Evolutionary conservation across 805 yeast species (phyloP).

Genomic region (Suhomyces sp.): DNA sequence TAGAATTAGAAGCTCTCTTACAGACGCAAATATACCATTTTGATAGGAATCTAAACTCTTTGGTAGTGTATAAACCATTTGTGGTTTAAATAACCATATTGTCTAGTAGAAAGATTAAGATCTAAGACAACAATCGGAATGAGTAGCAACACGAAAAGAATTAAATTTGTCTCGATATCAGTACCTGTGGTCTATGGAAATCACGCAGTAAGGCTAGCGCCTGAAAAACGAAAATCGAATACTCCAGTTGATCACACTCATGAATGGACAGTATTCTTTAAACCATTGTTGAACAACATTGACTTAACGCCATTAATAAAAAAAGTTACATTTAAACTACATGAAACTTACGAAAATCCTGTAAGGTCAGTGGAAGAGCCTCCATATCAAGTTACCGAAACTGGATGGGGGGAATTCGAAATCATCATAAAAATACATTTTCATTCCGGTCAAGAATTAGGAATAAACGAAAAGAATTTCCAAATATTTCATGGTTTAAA

Average conservation of each 20-base stretch:
- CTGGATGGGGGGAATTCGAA: constrained; percentile 99
- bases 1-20: not conserved
- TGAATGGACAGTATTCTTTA: constrained; percentile 89
- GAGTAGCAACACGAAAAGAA: constrained; percentile 17
- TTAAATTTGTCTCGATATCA: constrained; percentile 50
- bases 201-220: constrained; percentile 61
- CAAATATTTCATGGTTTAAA: constrained; percentile 85
- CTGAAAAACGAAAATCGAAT: constrained; percentile 44
- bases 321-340: constrained; percentile 90
- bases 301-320: constrained; percentile 81
- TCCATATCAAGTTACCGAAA: constrained; percentile 92
- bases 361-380: constrained; percentile 85
- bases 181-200: constrained; percentile 84
- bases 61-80: not conserved
- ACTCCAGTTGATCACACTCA: constrained; percentile 93
- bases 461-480: constrained; percentile 74
- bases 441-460: constrained; percentile 65
- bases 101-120: not conserved
- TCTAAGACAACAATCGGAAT: not conserved
- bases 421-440: constrained; percentile 84
- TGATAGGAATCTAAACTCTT: not conserved
- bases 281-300: constrained; percentile 64
- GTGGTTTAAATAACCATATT: not conserved
- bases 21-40: not conserved
- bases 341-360: constrained; percentile 88